Conservation (phyloP, 208 protist species). For the Acanthamoeba pearcei region DNA sequence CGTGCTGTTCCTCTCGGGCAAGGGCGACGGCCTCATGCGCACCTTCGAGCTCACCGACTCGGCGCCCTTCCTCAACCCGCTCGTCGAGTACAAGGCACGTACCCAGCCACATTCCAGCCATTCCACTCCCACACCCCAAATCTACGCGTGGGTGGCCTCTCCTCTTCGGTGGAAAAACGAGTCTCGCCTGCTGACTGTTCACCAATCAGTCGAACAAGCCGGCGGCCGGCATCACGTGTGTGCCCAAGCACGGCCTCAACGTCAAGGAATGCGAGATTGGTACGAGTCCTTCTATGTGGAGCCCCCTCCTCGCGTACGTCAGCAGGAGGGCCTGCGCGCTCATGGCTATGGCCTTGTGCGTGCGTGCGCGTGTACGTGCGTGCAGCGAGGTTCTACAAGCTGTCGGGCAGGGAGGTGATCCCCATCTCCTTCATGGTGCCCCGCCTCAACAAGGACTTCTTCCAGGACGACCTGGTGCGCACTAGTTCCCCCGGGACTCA, state of each 20-base stretch:
- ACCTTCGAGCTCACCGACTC: neutral
- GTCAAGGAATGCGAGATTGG: conserved; percentile 43
- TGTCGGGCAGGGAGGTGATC: conserved; percentile 38
- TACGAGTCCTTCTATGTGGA: neutral
- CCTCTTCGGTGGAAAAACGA: no score
- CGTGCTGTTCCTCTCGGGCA: conserved; percentile 38
- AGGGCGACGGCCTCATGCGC: conserved; percentile 31
- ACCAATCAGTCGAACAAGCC: neutral
- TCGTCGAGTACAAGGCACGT: conserved; percentile 26
- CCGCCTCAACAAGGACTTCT: conserved; percentile 49
- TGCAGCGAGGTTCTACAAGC: neutral
- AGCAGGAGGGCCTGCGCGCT: no score
- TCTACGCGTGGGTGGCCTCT: no score
- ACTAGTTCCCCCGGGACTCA: neutral
- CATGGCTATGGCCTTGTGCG: neutral
- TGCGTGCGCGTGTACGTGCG: neutral
- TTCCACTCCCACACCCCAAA: no score
- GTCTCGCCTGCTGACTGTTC: neutral
- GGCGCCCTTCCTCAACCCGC: conserved; percentile 1
- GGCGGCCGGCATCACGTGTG: neutral
- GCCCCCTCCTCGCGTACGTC: no score
- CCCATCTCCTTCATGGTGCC: conserved; percentile 46
- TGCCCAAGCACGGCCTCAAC: conserved; percentile 14
- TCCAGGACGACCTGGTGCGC: conserved; percentile 39
- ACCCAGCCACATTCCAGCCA: neutral